Evolutionary conservation across 441 rosid genomes (phyloP), one percentile per base, ranked within the genome.

Genomic region (Brassica hybrid): DNA sequence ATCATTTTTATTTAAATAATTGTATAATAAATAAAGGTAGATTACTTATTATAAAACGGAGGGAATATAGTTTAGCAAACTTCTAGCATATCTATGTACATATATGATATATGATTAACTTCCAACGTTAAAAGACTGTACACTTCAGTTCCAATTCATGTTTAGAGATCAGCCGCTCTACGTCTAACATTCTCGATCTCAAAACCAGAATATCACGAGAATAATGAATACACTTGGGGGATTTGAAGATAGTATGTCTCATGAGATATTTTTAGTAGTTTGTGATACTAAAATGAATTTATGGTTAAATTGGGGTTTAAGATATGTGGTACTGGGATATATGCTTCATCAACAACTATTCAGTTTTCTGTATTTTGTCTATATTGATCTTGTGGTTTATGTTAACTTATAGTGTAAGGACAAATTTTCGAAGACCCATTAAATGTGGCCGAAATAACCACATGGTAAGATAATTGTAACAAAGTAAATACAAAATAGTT

Each of bases 381-480:
- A 6, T 14, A 16, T 52, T 2, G 58, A 14, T 74, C 58, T 18
- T 41, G 72, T 66, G 72, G 72, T 74, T 74, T 66, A 41, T 57
- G 78, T 17, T 66, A 65, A 57, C 32, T n/a, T n/a, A 23, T 23
- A 23, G 27, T 23, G 27, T 23, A 23, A 23, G 27, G 27, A 23
- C 3, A 23, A 23, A 23, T 23, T 23, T 3, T 23, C 3, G 27
- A 23, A 23, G 27, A 3, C 27, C 3, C 27, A 3, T 23, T 23
- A 23, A 23, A 23, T 23, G 27, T 23, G 27, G 27, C 27, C 27
- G 27, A 23, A 23, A 23, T 23, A 23, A 23, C 27, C 27, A 23
- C 27, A 1, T 23, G 2, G 27, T 23, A 23, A 23, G 2, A 23
- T 23, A 23, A 23, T 23, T 23, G 27, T 23, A 23, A 23, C 19